Evolutionary conservation across 1,284 basidiomycete genomes (phyloP).

Genomic region (Moesziomyces antarcticus): DNA sequence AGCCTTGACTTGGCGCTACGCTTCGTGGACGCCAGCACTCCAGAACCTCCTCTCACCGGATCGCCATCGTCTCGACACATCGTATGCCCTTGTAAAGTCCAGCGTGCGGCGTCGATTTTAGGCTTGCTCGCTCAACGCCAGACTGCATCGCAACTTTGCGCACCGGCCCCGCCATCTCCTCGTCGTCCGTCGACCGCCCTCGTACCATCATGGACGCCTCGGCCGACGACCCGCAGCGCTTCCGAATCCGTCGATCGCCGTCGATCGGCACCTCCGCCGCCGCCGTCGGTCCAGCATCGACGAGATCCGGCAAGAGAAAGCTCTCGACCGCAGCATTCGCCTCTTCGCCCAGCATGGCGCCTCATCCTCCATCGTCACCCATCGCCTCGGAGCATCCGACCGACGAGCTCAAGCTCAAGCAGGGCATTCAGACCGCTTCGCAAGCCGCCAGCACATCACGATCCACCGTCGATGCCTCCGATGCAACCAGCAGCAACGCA

Average conservation of each 20-base stretch:
- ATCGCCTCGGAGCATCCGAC: conserved; percentile 29
- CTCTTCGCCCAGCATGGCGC: conserved; percentile 33
- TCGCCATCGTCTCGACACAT: no score
- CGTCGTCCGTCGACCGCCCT: background rate
- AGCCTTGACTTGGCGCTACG: no score
- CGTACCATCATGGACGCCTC: conserved; percentile 38
- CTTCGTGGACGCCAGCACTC: no score
- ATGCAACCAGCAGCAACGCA: conserved; percentile 3
- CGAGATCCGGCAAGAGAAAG: conserved; percentile 39
- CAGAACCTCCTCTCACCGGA: no score
- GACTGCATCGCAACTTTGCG: no score
- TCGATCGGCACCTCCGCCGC: conserved; percentile 38
- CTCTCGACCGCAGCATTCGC: conserved; percentile 47
- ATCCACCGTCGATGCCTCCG: conserved; percentile 22
- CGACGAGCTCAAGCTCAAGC: conserved; percentile 17
- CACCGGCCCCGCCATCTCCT: background rate
- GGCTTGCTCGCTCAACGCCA: no score
- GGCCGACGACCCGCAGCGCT: conserved; percentile 41
- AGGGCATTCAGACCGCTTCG: conserved; percentile 15
- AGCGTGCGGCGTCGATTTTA: no score
- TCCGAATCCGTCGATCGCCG: conserved; percentile 39
- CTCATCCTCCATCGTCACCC: conserved; percentile 34
- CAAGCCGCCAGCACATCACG: conserved; percentile 34
- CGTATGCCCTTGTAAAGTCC: no score
- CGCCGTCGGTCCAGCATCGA: conserved; percentile 9